Percentiles rank a stretch among this genome's conserved stretches.
Conservation (phyloP, 345 rosid genomes). For the Gossypium rotundifolium region DNA sequence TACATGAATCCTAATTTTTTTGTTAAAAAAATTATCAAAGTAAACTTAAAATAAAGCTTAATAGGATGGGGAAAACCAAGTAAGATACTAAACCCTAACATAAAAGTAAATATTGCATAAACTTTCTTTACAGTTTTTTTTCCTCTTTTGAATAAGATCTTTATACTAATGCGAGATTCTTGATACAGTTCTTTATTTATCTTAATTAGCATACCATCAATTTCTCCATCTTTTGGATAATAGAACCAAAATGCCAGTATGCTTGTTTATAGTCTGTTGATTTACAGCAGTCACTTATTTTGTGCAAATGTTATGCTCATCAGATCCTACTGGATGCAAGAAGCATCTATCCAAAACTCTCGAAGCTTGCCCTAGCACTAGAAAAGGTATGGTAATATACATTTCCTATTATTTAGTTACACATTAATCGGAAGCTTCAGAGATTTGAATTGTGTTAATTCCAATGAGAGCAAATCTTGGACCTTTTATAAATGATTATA, state of each 20-base stretch:
- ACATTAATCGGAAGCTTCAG: neutral
- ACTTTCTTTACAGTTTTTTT: neutral
- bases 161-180: neutral
- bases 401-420: neutral
- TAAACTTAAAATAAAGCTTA: neutral
- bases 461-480: neutral
- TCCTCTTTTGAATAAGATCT: too few relatives aligned
- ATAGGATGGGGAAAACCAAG: neutral
- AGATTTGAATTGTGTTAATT: neutral
- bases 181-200: neutral
- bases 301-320: neutral
- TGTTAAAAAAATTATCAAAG: neutral
- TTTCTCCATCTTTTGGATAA: neutral
- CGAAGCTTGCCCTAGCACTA: slow-evolving; percentile 89
- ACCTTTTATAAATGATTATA: neutral
- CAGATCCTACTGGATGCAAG: slow-evolving; percentile 79
- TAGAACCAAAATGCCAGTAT: neutral
- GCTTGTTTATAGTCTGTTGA: neutral
- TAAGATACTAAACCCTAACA: neutral
- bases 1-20: neutral
- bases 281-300: neutral
- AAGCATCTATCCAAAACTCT: slow-evolving; percentile 74
- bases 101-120: neutral
- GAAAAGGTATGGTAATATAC: slow-evolving; percentile 55
- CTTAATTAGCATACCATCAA: neutral